phyloP scores from a whole-genome alignment of 768 basidiomycete genomes.

The Lactarius sanguifluus region DNA sequence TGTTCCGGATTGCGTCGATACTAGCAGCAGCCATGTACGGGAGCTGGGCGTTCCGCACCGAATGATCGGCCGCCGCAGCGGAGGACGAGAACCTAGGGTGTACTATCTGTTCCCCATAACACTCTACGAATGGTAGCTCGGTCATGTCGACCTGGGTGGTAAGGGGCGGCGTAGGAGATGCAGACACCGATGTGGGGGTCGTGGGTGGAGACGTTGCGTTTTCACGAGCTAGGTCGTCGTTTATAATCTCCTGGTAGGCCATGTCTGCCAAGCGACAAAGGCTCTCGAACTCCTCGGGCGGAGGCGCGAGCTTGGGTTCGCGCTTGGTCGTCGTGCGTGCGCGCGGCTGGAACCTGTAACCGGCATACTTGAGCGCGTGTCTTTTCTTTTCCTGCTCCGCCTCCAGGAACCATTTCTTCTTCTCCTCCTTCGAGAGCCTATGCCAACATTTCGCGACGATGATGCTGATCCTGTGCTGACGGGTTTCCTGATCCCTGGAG shows the following conservation, averaged over 20 bases:
- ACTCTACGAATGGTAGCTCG: neutral
- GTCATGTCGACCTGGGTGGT: neutral
- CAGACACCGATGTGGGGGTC: neutral
- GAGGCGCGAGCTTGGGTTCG: conserved; percentile 27
- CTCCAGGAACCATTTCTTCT: conserved; percentile 39
- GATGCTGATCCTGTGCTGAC: conserved; percentile 55
- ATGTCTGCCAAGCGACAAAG: conserved; percentile 28
- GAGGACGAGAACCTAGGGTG: neutral
- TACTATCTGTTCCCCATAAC: neutral
- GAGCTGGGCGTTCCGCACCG: neutral
- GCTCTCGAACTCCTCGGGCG: conserved; percentile 31
- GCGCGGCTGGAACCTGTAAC: conserved; percentile 36
- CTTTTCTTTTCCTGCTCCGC: conserved; percentile 34
- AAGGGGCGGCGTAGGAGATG: neutral
- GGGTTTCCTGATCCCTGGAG: conserved; percentile 46
- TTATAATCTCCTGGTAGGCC: conserved; percentile 13
- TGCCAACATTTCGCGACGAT: conserved; percentile 57
- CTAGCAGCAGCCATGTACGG: neutral
- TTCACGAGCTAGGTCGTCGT: neutral
- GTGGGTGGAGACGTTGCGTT: neutral
- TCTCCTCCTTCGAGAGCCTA: conserved; percentile 39
- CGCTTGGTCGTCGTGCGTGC: conserved; percentile 29
- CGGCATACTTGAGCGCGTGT: conserved; percentile 36
- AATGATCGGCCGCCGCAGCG: neutral
- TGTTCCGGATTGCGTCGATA: neutral